Base-by-base conservation (phyloP, 208 protist genomes). In the Leishmania martiniquensis region DNA sequence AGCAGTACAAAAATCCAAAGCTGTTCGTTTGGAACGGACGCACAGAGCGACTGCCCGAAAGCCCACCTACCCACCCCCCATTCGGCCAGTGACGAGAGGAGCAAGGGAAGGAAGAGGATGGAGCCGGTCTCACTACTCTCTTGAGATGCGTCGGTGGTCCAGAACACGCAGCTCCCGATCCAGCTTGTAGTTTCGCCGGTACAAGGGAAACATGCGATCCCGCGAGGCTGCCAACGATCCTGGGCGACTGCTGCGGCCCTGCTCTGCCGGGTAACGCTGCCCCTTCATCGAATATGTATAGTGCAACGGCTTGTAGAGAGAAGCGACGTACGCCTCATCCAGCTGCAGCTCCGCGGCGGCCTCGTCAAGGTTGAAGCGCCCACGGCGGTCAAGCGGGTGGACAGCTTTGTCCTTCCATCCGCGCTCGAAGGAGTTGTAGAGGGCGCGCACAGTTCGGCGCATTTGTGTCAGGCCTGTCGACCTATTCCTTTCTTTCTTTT, bases 311-410 rank as follows among this genome's bases (percentile, higher is more conserved):
- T 91, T 92, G 80, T 93, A 96, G 44, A 97, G 85, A 9, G 94
- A 89, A 2, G 91, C 89, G 4, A 91, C 88, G 72, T 97, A 97
- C 47, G 84, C 87, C 63, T 90, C 85, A 63, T 96, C 87, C 42
- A 97, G 80, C 49, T 93, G 75, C 44, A 97, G 89, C 74, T 94
- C 92, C 0, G 85, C 81, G 4, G 94, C 91, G 5, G 92, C 94
- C 75, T 95, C 91, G 32, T 91, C 90, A 1, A 96, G 72, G 72
- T 96, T 97, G 59, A 97, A 97, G 45, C 92, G 90, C 20, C 94
- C 94, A 37, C 88, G 86, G 32, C 84, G 89, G 69, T 97, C 94
- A 65, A 80, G 29, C 13, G 88, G 85, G 60, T 88, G 85, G 47
- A 92, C 63, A 12, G 81, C 78, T 66, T 91, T 91, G 73, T 84